A percentile compares a stretch with the other conserved stretches of the same genome.
These are phyloP conservation scores for Austroboletus olivaceoglutinosus DNA, from an alignment of 1,284 basidiomycete genomes.

Conservation along the genomic window DNA sequence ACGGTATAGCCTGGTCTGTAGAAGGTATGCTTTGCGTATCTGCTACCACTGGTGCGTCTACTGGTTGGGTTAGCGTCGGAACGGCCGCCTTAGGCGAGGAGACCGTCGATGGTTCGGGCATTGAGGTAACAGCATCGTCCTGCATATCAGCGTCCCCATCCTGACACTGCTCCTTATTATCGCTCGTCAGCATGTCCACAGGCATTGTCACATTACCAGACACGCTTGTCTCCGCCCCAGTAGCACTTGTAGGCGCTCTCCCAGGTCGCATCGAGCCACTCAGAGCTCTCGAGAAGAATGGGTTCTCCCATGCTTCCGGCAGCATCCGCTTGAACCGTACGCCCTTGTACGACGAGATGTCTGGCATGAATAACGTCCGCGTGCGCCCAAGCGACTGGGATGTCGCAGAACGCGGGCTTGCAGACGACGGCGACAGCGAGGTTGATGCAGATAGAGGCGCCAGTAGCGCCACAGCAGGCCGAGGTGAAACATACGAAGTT, in stretches of 20 bases:
- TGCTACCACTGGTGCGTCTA: background rate
- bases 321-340: constrained; percentile 20
- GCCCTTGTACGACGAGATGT: constrained; percentile 24
- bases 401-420: background rate
- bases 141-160: constrained; percentile 7
- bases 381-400: constrained; percentile 1
- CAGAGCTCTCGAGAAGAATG: constrained; percentile 28
- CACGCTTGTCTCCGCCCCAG: background rate
- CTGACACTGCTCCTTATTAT: background rate
- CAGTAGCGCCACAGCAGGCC: background rate
- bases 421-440: background rate
- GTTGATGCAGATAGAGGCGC: background rate
- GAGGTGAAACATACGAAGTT: background rate
- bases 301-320: constrained; percentile 13
- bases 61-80: background rate
- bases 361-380: constrained; percentile 18
- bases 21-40: background rate
- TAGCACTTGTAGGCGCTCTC: background rate
- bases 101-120: background rate
- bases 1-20: background rate
- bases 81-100: background rate
- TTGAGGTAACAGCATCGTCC: background rate
- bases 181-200: background rate
- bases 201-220: background rate
- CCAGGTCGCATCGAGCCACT: background rate